These are phyloP conservation scores for Jackrogersella multiformis DNA, from an alignment of 495 filamentous ascomycete genomes.

Conservation along the genomic window DNA sequence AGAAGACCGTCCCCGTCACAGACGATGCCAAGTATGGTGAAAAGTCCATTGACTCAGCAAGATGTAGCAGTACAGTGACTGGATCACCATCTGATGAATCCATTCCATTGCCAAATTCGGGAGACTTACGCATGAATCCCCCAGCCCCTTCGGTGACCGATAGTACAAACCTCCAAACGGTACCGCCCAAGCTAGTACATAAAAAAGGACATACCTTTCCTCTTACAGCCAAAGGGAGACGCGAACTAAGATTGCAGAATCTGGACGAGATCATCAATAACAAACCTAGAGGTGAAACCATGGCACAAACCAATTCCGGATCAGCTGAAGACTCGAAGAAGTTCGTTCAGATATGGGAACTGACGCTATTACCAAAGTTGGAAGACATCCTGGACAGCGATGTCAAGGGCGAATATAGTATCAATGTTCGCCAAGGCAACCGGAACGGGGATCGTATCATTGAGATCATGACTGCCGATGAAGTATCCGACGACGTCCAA, in stretches of 20 bases:
- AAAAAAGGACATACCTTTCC: slow-evolving; percentile 4
- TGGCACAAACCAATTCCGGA: not conserved
- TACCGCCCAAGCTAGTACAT: not conserved
- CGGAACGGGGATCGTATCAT: slow-evolving; percentile 1
- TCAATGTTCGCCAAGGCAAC: slow-evolving; percentile 3
- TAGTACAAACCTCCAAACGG: not conserved
- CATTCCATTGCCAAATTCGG: not conserved
- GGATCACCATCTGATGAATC: not conserved
- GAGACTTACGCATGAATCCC: not conserved
- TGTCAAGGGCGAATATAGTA: not conserved
- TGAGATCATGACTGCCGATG: slow-evolving; percentile 8
- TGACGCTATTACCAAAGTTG: not conserved
- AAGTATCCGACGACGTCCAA: not conserved
- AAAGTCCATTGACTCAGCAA: not conserved
- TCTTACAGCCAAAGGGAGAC: not conserved
- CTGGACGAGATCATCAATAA: not conserved
- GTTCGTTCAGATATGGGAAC: slow-evolving; percentile 16
- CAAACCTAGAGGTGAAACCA: not conserved
- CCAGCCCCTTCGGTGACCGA: not conserved
- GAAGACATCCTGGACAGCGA: slow-evolving; percentile 3
- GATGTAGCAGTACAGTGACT: not conserved
- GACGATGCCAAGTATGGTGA: not conserved
- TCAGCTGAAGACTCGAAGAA: slow-evolving; percentile 1
- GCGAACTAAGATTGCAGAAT: not conserved
- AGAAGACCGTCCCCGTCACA: not conserved